Percentiles rank a stretch among this genome's conserved stretches.
phyloP scores from a whole-genome alignment of 1,139 yeast genomes.

The Scheffersomyces parashehatae region DNA sequence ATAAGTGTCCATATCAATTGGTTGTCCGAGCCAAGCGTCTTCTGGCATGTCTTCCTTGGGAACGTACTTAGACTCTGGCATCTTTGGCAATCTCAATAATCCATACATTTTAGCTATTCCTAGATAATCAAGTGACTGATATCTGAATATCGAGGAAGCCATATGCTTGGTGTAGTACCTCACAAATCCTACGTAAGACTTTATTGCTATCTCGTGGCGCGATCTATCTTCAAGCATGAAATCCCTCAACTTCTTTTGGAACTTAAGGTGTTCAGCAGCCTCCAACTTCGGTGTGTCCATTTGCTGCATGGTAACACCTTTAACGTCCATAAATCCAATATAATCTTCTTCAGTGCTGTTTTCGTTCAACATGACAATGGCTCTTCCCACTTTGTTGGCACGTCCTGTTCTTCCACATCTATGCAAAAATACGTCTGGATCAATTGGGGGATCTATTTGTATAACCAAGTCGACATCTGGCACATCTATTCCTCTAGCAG shows the following conservation, averaged over 20 bases:
- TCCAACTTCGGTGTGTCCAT: conserved; percentile 26
- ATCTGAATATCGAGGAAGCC: conserved; percentile 87
- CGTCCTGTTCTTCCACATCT: conserved; percentile 96
- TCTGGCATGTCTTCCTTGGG: conserved; percentile 50
- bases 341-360: conserved; percentile 78
- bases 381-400: conserved; percentile 81
- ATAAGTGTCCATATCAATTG: conserved; percentile 65
- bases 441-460: conserved; percentile 90
- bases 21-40: conserved; percentile 71
- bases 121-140: conserved; percentile 67
- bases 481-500: conserved; percentile 91
- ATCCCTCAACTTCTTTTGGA: conserved; percentile 38
- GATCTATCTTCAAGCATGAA: conserved; percentile 76
- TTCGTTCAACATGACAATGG: conserved; percentile 66
- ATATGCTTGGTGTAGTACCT: conserved; percentile 85
- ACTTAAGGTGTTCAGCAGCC: conserved; percentile 20
- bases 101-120: conserved; percentile 80
- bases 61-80: conserved; percentile 81
- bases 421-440: conserved; percentile 88
- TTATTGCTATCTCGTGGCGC: conserved; percentile 76
- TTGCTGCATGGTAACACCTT: conserved; percentile 57
- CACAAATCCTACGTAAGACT: conserved; percentile 81
- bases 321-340: conserved; percentile 76
- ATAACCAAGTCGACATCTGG: conserved; percentile 89
- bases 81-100: conserved; percentile 78